A percentile compares a stretch with the other conserved stretches of the same genome.
Evolutionary conservation across 495 filamentous ascomycete species (phyloP).

Genomic region (Elasticomyces elasticus): DNA sequence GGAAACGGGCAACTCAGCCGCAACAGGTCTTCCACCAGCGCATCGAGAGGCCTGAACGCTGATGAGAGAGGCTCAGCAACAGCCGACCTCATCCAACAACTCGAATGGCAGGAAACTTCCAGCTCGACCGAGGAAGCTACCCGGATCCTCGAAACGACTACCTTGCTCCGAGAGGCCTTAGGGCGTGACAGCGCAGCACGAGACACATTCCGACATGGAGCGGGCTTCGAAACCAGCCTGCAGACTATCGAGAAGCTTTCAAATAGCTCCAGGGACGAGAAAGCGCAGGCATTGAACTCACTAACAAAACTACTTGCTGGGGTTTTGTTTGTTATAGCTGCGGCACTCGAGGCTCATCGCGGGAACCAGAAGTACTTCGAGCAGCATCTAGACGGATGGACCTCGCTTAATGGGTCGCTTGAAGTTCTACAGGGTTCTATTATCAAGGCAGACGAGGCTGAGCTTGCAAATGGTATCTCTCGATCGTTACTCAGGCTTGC

Average conservation of each 20-base stretch:
- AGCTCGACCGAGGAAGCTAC: neutral
- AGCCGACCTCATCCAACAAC: neutral
- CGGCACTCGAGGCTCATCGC: slow-evolving; percentile 66
- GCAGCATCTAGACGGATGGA: slow-evolving; percentile 30
- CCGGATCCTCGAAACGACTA: neutral
- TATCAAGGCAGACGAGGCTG: neutral
- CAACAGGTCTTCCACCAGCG: slow-evolving; percentile 9
- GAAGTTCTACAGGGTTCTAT: neutral
- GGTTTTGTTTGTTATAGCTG: slow-evolving; percentile 47
- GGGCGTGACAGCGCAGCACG: slow-evolving; percentile 29
- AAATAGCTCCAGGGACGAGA: slow-evolving; percentile 40
- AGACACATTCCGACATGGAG: slow-evolving; percentile 74
- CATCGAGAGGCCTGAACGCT: slow-evolving; percentile 1
- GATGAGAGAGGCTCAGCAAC: slow-evolving; percentile 5
- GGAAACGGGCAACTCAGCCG: neutral
- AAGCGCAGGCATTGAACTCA: slow-evolving; percentile 37
- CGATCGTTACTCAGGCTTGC: neutral
- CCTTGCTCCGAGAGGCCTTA: neutral
- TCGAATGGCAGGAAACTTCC: neutral
- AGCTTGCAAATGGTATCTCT: neutral
- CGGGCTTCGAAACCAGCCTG: slow-evolving; percentile 64
- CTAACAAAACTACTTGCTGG: neutral
- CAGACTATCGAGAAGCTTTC: neutral
- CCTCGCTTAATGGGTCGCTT: neutral
- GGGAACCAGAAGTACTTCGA: slow-evolving; percentile 84